Evolutionary conservation across 2,329 filamentous ascomycete genomes (phyloP), one percentile per base, ranked within the genome.

Genomic region (Colletotrichum sp.): DNA sequence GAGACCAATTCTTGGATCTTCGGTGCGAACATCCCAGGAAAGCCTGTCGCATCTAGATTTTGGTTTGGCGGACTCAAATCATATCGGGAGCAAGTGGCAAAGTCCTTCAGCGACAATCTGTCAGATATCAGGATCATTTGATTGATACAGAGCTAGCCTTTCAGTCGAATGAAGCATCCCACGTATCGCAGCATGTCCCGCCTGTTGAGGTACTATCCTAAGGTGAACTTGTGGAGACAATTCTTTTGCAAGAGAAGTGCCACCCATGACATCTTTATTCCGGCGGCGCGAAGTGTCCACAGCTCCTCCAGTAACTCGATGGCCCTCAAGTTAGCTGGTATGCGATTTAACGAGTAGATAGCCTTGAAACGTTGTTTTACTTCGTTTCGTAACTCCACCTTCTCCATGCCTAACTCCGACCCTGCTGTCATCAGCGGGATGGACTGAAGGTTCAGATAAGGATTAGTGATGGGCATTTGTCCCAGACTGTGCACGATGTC

Each of bases 131-230:
- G 38, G 1, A 43, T 43, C 18, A n/a, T 43, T 0, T 43, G 38
- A 43, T 43, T 43, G 8, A 43, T n/a, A n/a, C 1, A 43, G 18
- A 43, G 38, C 8, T n/a, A 43, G 9, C 18, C 8, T 6, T 43
- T 12, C 38, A 6, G 0, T 10, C 38, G 38, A 43, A 2, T 43
- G 36, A 10, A 3, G 0, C 38, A 43, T 43, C 18, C 38, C 3
- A 1, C 38, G 4, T n/a, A 43, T 9, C 9, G 9, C 18, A 1
- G 4, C 1, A 43, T n/a, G 2, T 18, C 38, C 38, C 0, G 38
- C 18, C 18, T n/a, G 38, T 3, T 43, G 18, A 43, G 18, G 18
- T 10, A 43, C 38, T 43, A 43, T n/a, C 38, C 38, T 6, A 43
- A 43, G 38, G 38, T 43, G 18, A 43, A 43, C 38, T n/a, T 43